These are phyloP conservation scores for Nitzschia palea DNA, from an alignment of 108 stramenopile genomes.

Conservation along the genomic window DNA sequence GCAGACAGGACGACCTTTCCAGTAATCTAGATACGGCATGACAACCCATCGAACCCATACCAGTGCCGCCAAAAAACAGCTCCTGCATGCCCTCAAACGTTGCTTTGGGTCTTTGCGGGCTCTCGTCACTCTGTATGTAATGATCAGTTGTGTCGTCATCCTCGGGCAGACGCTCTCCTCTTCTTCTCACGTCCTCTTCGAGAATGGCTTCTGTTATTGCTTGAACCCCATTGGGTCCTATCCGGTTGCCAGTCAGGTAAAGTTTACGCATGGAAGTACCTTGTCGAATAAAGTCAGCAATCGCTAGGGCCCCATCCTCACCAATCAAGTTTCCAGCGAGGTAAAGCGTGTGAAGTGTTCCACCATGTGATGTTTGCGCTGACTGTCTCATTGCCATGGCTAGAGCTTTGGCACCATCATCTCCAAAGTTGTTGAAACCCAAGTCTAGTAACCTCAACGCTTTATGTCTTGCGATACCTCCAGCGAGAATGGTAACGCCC, in stretches of 20 bases:
- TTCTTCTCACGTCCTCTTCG: slow-evolving; percentile 47
- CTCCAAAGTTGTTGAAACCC: slow-evolving; percentile 85
- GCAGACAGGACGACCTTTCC: slow-evolving; percentile 33
- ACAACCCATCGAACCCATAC: slow-evolving; percentile 67
- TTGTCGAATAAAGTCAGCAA: slow-evolving; percentile 65
- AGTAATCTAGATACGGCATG: slow-evolving; percentile 69
- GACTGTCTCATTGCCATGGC: slow-evolving; percentile 46
- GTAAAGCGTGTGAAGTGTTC: slow-evolving; percentile 59
- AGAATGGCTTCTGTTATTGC: slow-evolving; percentile 70
- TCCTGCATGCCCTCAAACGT: slow-evolving; percentile 60
- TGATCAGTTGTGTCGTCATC: not conserved
- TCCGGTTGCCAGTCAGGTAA: slow-evolving; percentile 79
- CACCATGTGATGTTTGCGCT: slow-evolving; percentile 12
- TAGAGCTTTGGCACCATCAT: slow-evolving; percentile 72
- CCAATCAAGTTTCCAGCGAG: slow-evolving; percentile 76
- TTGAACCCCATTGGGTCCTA: slow-evolving; percentile 69
- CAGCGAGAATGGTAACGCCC: slow-evolving; percentile 49
- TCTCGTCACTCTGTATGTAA: not conserved
- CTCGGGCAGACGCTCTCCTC: slow-evolving; percentile 7
- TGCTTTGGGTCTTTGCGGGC: not conserved
- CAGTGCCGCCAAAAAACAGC: slow-evolving; percentile 76
- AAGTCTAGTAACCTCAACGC: slow-evolving; percentile 68
- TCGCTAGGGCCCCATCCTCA: slow-evolving; percentile 62
- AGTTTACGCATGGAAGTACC: slow-evolving; percentile 58
- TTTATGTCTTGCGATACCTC: slow-evolving; percentile 54